Conservation (phyloP, 176 grass and related monocot species). For the Juncus inflexus region DNA sequence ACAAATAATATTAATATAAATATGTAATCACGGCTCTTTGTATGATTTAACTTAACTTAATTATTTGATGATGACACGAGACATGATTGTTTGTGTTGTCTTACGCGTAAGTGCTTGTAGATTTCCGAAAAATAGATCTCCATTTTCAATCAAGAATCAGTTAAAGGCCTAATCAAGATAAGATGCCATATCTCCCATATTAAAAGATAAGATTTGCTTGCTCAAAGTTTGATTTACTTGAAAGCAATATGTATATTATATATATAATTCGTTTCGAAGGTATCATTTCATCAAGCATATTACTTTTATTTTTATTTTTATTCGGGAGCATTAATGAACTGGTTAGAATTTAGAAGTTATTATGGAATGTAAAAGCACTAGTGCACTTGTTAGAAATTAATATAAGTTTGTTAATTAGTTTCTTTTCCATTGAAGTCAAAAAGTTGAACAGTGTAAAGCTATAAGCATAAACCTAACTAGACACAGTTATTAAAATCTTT, state of each 20-base stretch:
- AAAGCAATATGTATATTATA: background rate
- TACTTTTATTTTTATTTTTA: background rate
- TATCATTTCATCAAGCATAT: background rate
- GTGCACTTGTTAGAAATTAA: no score
- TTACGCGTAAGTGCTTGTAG: constrained; percentile 28
- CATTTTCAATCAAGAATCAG: constrained; percentile 14
- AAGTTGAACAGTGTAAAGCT: constrained; percentile 19
- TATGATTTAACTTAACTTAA: background rate
- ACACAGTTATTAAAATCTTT: constrained; percentile 14
- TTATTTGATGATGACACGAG: constrained; percentile 15
- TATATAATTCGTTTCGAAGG: constrained; percentile 21
- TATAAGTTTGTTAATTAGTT: background rate
- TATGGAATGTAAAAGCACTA: background rate
- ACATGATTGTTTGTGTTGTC: constrained; percentile 4
- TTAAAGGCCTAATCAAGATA: constrained; percentile 12
- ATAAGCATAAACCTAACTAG: constrained; percentile 27
- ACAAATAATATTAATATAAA: constrained; percentile 22
- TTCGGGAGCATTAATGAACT: background rate
- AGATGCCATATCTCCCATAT: constrained; percentile 18
- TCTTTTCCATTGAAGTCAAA: constrained; percentile 18
- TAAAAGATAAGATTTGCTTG: constrained; percentile 19
- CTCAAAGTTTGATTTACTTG: background rate
- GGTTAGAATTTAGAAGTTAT: constrained; percentile 13
- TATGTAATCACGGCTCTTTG: background rate
- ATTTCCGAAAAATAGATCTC: constrained; percentile 12